Evolutionary conservation across 1,139 yeast species (phyloP), one percentile per base, ranked within the genome.

Genomic region (Suhomyces atakaporum): DNA sequence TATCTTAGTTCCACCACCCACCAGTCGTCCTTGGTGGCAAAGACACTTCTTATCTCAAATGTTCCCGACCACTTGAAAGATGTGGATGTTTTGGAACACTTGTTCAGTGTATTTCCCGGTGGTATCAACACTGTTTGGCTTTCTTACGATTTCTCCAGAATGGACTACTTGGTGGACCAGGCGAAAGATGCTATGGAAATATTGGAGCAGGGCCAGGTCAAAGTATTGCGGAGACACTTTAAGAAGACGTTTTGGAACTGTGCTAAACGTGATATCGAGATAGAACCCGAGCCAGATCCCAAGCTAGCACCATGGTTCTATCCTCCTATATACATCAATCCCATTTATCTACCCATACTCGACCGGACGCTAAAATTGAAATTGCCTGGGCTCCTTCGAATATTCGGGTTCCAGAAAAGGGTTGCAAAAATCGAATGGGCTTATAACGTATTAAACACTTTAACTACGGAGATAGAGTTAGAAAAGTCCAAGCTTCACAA

Each of bases 121-220:
- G 77, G 75, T 0, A 62, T 79, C 0, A 60, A 63, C 14, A 60
- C 63, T 12, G 56, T 80, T 2, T 77, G 84, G 79, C 71, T 73
- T 31, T 62, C 79, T 1, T 69, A 71, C 44, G 69, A 76, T 31
- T 73, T 67, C 40, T 48, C 53, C n/a, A 54, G 54, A 7, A 59
- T 74, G 10, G 56, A 61, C 13, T 39, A 43, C 10, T 49, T 60
- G 19, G 67, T 66, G 4, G 41, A 48, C 2, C 56, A 57, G 18
- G 70, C 73, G 15, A 40, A 53, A 8, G 56, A 61, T 10, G 61
- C 69, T 1, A 47, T 74, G 10, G 46, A 60, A 5, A 27, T 56
- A 3, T 51, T 82, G 11, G 88, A 81, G 49, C 37, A 43, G 4
- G 48, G 56, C 42, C 58, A 56, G 45, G 42, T 53, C 39, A 33